phyloP scores from a whole-genome alignment of 1,139 yeast genomes.

The Scheffersomyces titani region DNA sequence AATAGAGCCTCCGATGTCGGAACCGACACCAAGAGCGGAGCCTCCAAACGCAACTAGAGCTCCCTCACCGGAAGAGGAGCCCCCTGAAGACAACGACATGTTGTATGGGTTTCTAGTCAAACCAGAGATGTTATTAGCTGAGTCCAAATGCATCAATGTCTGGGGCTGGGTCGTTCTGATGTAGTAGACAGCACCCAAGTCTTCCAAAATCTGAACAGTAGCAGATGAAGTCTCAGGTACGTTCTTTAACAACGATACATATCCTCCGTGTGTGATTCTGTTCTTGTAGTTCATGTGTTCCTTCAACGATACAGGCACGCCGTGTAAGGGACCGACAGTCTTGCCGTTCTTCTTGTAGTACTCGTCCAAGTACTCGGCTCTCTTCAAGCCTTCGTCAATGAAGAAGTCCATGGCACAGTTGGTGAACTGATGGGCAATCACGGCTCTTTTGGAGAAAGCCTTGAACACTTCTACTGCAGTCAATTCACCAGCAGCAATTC shows the following conservation, averaged over 20 bases:
- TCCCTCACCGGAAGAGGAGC: constrained; percentile 82
- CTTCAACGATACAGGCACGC: constrained; percentile 75
- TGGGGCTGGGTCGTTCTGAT: constrained; percentile 50
- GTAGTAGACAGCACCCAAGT: constrained; percentile 67
- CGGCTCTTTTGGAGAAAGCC: constrained; percentile 60
- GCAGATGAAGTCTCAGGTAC: constrained; percentile 52
- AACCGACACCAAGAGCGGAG: constrained; percentile 67
- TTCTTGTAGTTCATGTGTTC: constrained; percentile 67
- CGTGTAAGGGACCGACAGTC: constrained; percentile 73
- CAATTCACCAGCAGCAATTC: constrained; percentile 40
- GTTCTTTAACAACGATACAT: constrained; percentile 55
- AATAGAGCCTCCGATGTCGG: constrained; percentile 80
- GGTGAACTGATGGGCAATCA: constrained; percentile 59
- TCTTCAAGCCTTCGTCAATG: constrained; percentile 54
- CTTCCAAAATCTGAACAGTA: constrained; percentile 52
- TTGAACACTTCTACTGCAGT: constrained; percentile 43
- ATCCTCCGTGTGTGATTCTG: constrained; percentile 62
- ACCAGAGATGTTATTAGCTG: constrained; percentile 44
- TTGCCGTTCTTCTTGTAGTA: constrained; percentile 55
- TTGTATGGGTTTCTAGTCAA: constrained; percentile 41
- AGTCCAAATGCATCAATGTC: constrained; percentile 50
- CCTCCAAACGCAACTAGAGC: constrained; percentile 66
- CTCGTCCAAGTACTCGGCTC: constrained; percentile 57
- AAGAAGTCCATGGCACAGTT: constrained; percentile 61
- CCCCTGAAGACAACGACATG: constrained; percentile 48